These are phyloP conservation scores for Pelargonium cotyledonis DNA, from an alignment of 441 rosid genomes.

Conservation along the genomic window DNA sequence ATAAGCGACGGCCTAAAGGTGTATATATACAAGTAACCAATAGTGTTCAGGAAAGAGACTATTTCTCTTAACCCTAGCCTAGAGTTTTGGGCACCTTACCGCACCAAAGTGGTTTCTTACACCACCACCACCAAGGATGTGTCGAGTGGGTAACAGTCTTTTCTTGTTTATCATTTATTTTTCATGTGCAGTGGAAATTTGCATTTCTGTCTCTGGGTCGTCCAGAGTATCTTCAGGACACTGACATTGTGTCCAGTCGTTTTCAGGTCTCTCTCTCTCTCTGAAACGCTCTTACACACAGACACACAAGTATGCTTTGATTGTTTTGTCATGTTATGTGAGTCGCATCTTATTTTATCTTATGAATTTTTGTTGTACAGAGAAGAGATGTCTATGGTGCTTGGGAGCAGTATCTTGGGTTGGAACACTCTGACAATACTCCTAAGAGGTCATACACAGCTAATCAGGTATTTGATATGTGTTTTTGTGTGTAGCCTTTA, in stretches of 20 bases:
- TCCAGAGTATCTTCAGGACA: constrained; percentile 58
- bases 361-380: constrained; percentile 23
- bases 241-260: constrained; percentile 50
- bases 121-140: no score
- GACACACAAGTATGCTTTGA: background rate
- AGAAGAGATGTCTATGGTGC: constrained; percentile 63
- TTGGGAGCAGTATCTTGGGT: constrained; percentile 66
- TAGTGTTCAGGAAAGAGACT: no score
- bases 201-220: constrained; percentile 60
- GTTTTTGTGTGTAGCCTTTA: background rate
- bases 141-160: background rate
- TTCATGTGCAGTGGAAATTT: constrained; percentile 21
- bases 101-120: no score
- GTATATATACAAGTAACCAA: no score
- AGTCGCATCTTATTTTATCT: background rate
- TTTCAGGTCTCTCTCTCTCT: constrained; percentile 42
- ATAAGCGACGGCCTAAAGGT: no score
- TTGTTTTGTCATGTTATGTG: background rate
- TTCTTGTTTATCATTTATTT: constrained; percentile 4
- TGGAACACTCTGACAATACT: constrained; percentile 56
- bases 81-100: no score
- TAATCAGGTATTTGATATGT: constrained; percentile 40
- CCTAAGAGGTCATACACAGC: constrained; percentile 54
- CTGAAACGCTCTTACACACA: constrained; percentile 8
- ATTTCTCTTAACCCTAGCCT: no score